phyloP scores from a whole-genome alignment of 2,329 filamentous ascomycete species.

The Macroventuria anomochaeta region DNA sequence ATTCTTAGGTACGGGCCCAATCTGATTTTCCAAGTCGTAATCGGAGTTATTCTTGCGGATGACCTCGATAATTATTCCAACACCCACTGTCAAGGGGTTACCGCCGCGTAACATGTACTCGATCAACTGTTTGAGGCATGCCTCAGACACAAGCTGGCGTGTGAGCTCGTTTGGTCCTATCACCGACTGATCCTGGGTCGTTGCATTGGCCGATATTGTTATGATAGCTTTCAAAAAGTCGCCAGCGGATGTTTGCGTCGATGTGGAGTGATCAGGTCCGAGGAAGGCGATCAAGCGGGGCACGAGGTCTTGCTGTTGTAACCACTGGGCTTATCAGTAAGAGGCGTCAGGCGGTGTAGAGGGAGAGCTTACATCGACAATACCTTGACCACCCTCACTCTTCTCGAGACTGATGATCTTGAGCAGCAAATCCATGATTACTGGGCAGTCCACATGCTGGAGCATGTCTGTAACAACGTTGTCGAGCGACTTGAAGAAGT shows the following conservation, averaged over 20 bases:
- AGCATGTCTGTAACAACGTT: conserved; percentile 84
- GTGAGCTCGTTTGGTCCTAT: conserved; percentile 98
- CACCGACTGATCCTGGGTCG: conserved; percentile 97
- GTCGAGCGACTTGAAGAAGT: conserved; percentile 83
- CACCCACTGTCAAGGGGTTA: conserved; percentile 92
- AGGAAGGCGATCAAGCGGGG: conserved; percentile 86
- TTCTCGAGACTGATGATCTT: conserved; percentile 98
- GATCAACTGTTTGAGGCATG: conserved; percentile 85
- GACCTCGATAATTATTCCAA: conserved; percentile 97
- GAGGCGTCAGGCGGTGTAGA: not conserved
- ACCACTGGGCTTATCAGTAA: conserved; percentile 68
- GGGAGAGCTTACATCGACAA: conserved; percentile 76
- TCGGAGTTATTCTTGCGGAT: conserved; percentile 99
- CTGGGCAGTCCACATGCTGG: conserved; percentile 93
- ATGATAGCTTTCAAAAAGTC: conserved; percentile 99
- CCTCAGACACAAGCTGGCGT: conserved; percentile 86
- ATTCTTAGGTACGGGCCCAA: conserved; percentile 78
- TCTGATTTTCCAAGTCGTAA: conserved; percentile 91
- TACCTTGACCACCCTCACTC: conserved; percentile 85
- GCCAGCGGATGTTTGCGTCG: conserved; percentile 93
- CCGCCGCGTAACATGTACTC: conserved; percentile 90
- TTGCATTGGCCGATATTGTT: conserved; percentile 97
- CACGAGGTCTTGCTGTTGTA: conserved; percentile 87
- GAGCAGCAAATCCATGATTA: conserved; percentile 96
- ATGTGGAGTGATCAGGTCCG: conserved; percentile 81